Evolutionary conservation across 768 basidiomycete species (phyloP), one percentile per base, ranked within the genome.

Genomic region (Paxillus involutus): DNA sequence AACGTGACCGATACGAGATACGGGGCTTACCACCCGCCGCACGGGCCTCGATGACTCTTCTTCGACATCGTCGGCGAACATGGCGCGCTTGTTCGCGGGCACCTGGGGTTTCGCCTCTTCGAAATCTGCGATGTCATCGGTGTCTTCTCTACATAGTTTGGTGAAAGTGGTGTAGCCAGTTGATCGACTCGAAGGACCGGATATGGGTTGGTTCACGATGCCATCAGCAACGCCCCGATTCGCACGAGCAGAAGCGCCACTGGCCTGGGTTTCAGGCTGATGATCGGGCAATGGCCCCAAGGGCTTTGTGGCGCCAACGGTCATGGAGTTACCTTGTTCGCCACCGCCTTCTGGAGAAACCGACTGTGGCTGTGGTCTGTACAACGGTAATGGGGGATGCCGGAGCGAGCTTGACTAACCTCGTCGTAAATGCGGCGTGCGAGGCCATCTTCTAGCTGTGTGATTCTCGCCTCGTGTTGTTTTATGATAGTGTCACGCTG

Each of bases 401-500:
- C 47, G 49, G 56, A 57, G 42, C 44, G 56, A 57, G 42, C 44
- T 57, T 52, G 43, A 44, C 59, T 46, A 51, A 61, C 65, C 58
- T 67, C 60, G 50, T 75, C 74, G 49, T 72, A 71, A 52, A 83
- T 68, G 36, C 74, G 63, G 48, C 75, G 76, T 0, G 81, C 79
- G 12, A 83, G 65, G 30, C 68, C 71, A 10, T 65, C 73, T 61
- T 84, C 81, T 12, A 85, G 65, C 14, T 75, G 73, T 5, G 60
- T 59, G 41, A 83, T 75, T 55, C 77, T 76, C 42, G 66, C 68
- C 53, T 79, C 75, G 19, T 80, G 68, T 48, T 74, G 68, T 50
- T 68, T 70, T 35, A 79, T 76, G 52, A 73, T 61, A 50, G 74
- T 77, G 45, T 83, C 80, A 52, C 80, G 76, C 83, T 84, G 55